Percentiles rank a stretch among this genome's conserved stretches.
phyloP scores from a whole-genome alignment of 2,329 filamentous ascomycete genomes.

The Venturia effusa region DNA sequence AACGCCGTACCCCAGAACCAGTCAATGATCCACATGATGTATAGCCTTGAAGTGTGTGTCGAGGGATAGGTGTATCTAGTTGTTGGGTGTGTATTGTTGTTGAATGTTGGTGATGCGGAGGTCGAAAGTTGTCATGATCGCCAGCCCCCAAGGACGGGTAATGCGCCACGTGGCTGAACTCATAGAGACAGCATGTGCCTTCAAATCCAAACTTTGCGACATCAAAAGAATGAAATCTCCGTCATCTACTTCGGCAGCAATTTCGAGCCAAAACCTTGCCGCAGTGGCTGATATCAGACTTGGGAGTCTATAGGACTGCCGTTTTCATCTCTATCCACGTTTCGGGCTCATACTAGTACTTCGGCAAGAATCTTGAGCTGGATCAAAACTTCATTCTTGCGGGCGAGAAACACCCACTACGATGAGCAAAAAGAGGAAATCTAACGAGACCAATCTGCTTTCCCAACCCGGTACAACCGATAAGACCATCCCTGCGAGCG shows the following conservation, averaged over 20 bases:
- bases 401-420: background rate
- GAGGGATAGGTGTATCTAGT: background rate
- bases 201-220: no score
- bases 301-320: no score
- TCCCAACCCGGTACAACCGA: background rate
- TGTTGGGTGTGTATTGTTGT: background rate
- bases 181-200: no score
- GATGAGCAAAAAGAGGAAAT: constrained; percentile 6
- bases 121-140: constrained; percentile 2
- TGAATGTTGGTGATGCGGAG: background rate
- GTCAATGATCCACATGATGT: constrained; percentile 9
- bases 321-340: no score
- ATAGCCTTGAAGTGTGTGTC: background rate
- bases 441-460: background rate
- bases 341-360: no score
- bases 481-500: background rate
- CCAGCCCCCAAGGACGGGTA: background rate
- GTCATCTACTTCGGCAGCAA: background rate
- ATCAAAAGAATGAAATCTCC: background rate
- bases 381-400: background rate
- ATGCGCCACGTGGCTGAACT: background rate
- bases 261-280: no score
- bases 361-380: background rate
- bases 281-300: no score
- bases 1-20: constrained; percentile 1